phyloP scores from a whole-genome alignment of 1,284 basidiomycete species.

The Apiotrichum laibachii region DNA sequence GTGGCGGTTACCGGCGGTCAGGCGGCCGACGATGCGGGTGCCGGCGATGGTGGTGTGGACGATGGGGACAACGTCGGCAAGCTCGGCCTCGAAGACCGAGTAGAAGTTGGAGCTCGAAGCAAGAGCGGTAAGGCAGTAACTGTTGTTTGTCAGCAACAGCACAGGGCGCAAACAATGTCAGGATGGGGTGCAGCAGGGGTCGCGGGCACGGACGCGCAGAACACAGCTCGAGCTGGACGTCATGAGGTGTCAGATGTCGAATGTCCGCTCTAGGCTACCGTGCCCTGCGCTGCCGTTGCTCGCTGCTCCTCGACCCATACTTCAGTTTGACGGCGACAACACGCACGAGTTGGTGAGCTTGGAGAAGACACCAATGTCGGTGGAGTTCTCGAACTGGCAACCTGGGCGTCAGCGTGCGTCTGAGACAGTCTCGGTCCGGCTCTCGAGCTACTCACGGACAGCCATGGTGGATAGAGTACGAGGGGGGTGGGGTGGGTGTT shows the following conservation, averaged over 20 bases:
- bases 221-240: no score
- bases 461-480: conserved; percentile 49
- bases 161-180: background rate
- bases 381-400: conserved; percentile 94
- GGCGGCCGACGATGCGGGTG: conserved; percentile 87
- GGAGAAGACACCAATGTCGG: conserved; percentile 90
- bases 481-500: background rate
- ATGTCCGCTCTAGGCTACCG: no score
- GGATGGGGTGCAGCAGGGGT: no score
- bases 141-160: conserved; percentile 33
- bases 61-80: conserved; percentile 90
- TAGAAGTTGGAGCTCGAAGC: conserved; percentile 98
- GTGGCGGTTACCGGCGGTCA: conserved; percentile 93
- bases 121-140: conserved; percentile 86
- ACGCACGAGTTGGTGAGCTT: conserved; percentile 81
- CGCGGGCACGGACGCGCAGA: no score
- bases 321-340: background rate
- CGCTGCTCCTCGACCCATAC: background rate
- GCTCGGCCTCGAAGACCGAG: conserved; percentile 92
- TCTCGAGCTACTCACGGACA: conserved; percentile 51
- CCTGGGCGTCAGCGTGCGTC: conserved; percentile 55
- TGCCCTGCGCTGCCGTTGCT: background rate
- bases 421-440: background rate
- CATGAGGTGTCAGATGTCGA: no score
- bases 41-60: conserved; percentile 96